A percentile compares a stretch with the other conserved stretches of the same genome.
Evolutionary conservation across 805 yeast genomes (phyloP).

Genomic region (Kluyveromyces lactis): DNA sequence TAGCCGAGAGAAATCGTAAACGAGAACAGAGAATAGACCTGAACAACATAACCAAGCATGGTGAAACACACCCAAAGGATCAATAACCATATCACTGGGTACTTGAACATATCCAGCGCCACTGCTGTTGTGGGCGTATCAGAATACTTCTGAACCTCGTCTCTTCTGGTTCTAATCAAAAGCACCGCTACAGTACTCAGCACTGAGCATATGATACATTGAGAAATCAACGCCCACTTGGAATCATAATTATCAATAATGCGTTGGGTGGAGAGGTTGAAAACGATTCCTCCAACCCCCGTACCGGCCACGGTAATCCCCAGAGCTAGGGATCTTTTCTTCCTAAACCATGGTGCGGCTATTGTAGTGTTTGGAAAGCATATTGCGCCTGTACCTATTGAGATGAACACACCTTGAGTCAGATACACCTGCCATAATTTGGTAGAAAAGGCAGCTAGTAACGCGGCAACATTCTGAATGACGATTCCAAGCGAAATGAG

Average conservation of each 20-base stretch:
- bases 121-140: neutral
- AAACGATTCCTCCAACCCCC: neutral
- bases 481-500: neutral
- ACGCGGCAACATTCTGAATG: neutral
- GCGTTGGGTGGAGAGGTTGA: neutral
- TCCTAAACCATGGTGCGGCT: neutral
- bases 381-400: neutral
- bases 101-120: slow-evolving; percentile 1
- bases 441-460: neutral
- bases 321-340: neutral
- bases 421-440: neutral
- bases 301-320: neutral
- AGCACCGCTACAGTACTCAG: neutral
- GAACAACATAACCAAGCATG: slow-evolving; percentile 52
- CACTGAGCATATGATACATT: neutral
- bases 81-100: slow-evolving; percentile 26
- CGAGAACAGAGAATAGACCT: slow-evolving; percentile 51
- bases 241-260: neutral
- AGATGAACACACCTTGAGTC: neutral
- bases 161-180: slow-evolving; percentile 1
- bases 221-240: neutral
- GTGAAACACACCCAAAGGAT: slow-evolving; percentile 38
- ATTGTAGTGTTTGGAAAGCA: neutral
- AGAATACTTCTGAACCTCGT: neutral
- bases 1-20: slow-evolving; percentile 52